phyloP scores from a whole-genome alignment of 78 protist species.

The Bodo saltans region DNA sequence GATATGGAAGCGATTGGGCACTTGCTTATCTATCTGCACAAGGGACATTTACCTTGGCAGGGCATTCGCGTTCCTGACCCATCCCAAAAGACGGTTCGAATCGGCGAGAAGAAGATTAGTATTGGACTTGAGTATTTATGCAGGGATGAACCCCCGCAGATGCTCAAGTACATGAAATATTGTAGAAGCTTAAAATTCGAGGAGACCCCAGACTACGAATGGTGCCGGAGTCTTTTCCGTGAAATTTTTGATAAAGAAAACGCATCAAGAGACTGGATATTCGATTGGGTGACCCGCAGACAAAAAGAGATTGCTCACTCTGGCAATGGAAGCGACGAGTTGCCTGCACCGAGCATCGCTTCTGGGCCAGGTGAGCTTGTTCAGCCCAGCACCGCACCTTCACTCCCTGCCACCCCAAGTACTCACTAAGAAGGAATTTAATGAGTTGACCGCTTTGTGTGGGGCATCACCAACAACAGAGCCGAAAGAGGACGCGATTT shows the following conservation, averaged over 20 bases:
- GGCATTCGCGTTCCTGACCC: background rate
- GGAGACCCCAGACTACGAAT: conserved; percentile 64
- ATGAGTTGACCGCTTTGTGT: too few species aligned
- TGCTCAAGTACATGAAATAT: conserved; percentile 52
- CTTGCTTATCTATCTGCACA: conserved; percentile 19
- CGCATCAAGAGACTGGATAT: conserved; percentile 35
- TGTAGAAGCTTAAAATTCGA: conserved; percentile 48
- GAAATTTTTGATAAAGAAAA: conserved; percentile 40
- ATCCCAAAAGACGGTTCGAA: conserved; percentile 2
- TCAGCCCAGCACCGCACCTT: too few species aligned
- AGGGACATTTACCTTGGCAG: conserved; percentile 32
- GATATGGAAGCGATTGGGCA: conserved; percentile 31
- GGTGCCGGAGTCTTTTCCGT: conserved; percentile 50
- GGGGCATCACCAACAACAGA: too few species aligned
- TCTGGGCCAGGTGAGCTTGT: too few species aligned
- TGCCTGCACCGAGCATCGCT: too few species aligned
- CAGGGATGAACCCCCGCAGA: conserved; percentile 44
- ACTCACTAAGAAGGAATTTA: too few species aligned
- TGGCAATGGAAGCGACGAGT: background rate
- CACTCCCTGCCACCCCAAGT: too few species aligned
- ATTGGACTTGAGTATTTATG: conserved; percentile 51
- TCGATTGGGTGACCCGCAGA: conserved; percentile 50
- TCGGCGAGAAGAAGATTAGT: conserved; percentile 40
- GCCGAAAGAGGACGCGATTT: too few species aligned
- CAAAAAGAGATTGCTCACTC: background rate